These are phyloP conservation scores for Candida tunisiensis DNA, from an alignment of 1,139 yeast species.

Conservation along the genomic window DNA sequence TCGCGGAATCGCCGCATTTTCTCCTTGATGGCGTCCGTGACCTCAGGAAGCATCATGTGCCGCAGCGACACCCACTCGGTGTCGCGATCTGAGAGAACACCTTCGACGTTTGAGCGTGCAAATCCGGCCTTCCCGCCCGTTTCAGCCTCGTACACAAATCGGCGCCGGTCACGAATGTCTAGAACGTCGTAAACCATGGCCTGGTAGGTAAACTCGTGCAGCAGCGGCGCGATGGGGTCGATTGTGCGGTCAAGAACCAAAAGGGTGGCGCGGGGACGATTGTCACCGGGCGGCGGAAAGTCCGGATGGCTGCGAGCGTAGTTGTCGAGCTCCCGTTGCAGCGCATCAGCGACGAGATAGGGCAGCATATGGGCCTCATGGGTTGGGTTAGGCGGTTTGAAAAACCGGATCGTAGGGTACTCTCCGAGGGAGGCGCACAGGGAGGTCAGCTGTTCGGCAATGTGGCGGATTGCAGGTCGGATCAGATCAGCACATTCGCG, in stretches of 20 bases:
- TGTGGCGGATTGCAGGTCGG: conserved; percentile 34
- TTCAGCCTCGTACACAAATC: conserved; percentile 48
- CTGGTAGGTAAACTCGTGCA: conserved; percentile 89
- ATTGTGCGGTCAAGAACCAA: conserved; percentile 68
- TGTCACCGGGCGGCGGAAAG: conserved; percentile 29
- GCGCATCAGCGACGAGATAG: conserved; percentile 52
- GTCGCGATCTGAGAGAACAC: conserved; percentile 46
- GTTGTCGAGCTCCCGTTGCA: conserved; percentile 56
- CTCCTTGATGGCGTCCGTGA: conserved; percentile 43
- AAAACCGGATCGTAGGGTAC: conserved; percentile 71
- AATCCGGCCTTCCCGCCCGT: conserved; percentile 47
- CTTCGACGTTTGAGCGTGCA: conserved; percentile 27
- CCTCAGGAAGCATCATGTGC: conserved; percentile 65
- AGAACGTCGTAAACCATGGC: conserved; percentile 75
- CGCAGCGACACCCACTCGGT: conserved; percentile 60
- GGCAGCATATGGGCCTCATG: conserved; percentile 47
- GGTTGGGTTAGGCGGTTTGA: conserved; percentile 11
- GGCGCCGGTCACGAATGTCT: conserved; percentile 27
- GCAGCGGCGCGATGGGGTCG: conserved; percentile 68
- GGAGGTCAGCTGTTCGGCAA: conserved; percentile 49
- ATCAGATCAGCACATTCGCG: conserved; percentile 46
- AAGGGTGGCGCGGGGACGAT: conserved; percentile 43
- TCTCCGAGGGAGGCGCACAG: conserved; percentile 72
- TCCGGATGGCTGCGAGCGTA: conserved; percentile 55
- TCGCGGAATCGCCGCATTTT: conserved; percentile 51